Percentiles rank a stretch among this genome's conserved stretches.
Conservation (phyloP, 371 early-diverging fungal species). For the Mucor plumbeus region DNA sequence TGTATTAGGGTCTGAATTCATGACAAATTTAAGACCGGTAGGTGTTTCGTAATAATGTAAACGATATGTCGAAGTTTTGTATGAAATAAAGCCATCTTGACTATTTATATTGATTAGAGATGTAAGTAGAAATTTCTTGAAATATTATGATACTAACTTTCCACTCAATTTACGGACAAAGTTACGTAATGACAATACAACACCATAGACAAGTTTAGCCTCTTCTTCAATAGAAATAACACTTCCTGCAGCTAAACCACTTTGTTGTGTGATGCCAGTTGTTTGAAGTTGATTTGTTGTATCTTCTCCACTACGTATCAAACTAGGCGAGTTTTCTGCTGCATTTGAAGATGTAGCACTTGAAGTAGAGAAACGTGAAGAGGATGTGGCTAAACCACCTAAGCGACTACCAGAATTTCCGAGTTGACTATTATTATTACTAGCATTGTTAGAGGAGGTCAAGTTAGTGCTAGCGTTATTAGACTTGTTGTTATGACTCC, state of each 20-base stretch:
- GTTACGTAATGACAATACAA: conserved; percentile 86
- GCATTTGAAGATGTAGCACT: conserved; percentile 42
- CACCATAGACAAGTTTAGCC: conserved; percentile 93
- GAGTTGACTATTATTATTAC: conserved; percentile 32
- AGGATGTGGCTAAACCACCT: conserved; percentile 33
- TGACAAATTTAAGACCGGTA: conserved; percentile 85
- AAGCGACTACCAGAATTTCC: conserved; percentile 41
- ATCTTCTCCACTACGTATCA: conserved; percentile 35
- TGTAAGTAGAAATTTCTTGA: neutral
- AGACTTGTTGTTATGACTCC: conserved; percentile 54
- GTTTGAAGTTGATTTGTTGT: conserved; percentile 20
- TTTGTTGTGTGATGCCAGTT: conserved; percentile 39
- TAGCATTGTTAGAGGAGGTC: conserved; percentile 13
- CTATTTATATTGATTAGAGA: conserved; percentile 26
- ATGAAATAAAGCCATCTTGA: conserved; percentile 79
- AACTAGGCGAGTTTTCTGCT: conserved; percentile 10
- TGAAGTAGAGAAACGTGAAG: conserved; percentile 45
- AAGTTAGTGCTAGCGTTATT: conserved; percentile 28
- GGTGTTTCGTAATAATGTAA: conserved; percentile 90
- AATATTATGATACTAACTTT: conserved; percentile 32
- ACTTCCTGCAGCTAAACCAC: conserved; percentile 56
- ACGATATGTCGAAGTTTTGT: conserved; percentile 84
- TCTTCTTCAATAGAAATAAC: conserved; percentile 84
- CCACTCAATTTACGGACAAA: conserved; percentile 79
- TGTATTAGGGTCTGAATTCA: conserved; percentile 81